Conservation (phyloP, 2,329 filamentous ascomycete species). For the Metarhizium album region DNA sequence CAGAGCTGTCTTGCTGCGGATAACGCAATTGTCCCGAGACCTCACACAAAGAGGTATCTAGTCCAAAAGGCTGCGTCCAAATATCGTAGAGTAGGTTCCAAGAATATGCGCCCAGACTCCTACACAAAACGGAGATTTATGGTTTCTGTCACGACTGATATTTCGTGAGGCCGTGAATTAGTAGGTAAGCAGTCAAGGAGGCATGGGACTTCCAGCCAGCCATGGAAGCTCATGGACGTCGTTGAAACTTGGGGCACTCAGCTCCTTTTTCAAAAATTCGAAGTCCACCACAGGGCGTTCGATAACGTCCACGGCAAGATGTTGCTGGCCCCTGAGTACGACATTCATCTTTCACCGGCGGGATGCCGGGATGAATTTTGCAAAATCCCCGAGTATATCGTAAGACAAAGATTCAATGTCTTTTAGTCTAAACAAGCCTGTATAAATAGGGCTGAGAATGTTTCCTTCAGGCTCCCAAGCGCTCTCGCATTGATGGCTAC, state of each 20-base stretch:
- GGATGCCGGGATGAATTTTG: no score
- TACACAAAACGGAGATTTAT: slow-evolving; percentile 29
- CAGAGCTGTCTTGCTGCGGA: neutral
- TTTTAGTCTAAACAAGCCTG: no score
- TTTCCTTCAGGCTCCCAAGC: no score
- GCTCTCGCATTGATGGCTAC: no score
- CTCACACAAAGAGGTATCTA: slow-evolving; percentile 12
- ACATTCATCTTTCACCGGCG: no score
- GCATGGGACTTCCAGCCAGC: slow-evolving; percentile 19
- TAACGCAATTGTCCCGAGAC: neutral
- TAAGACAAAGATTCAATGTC: no score
- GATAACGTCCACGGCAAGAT: slow-evolving; percentile 14
- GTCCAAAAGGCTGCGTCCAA: slow-evolving; percentile 26
- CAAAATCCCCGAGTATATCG: no score
- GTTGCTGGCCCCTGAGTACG: no score
- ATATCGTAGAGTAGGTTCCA: slow-evolving; percentile 31
- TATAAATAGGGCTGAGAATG: no score
- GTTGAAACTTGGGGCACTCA: slow-evolving; percentile 11
- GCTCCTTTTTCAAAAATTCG: neutral
- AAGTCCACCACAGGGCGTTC: neutral
- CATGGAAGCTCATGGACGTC: slow-evolving; percentile 12
- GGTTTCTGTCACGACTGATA: slow-evolving; percentile 24
- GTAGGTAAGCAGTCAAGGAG: slow-evolving; percentile 27
- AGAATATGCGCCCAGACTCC: slow-evolving; percentile 24
- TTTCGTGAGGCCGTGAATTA: slow-evolving; percentile 22